Percentiles rank a stretch among this genome's conserved stretches.
These are phyloP conservation scores for Panicum miliaceum DNA, from an alignment of 176 grass and related monocot species.

Conservation along the genomic window DNA sequence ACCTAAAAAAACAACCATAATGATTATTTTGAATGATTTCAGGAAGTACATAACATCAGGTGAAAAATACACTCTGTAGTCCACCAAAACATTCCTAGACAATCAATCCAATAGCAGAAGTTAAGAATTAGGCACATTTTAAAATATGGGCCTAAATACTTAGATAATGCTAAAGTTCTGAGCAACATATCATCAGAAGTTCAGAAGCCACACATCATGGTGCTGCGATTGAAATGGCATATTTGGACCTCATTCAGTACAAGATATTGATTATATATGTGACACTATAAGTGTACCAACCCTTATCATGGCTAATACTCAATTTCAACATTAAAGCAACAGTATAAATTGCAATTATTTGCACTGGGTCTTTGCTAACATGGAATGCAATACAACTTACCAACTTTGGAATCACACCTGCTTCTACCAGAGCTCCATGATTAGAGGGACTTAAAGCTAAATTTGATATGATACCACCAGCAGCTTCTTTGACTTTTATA, in stretches of 20 bases:
- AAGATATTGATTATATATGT: not conserved
- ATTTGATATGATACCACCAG: conserved; percentile 66
- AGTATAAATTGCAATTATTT: conserved; percentile 29
- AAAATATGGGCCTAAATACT: conserved; percentile 7
- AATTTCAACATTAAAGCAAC: not conserved
- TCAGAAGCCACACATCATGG: conserved; percentile 14
- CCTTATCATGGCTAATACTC: not conserved
- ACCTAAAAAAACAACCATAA: conserved; percentile 44
- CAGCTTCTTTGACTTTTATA: conserved; percentile 73
- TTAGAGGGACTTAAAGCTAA: conserved; percentile 55
- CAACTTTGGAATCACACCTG: conserved; percentile 68
- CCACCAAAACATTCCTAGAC: not conserved
- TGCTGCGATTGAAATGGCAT: not conserved
- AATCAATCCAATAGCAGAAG: not conserved
- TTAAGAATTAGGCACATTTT: not conserved
- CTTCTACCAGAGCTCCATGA: conserved; percentile 64
- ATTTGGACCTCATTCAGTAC: not conserved
- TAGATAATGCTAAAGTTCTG: not conserved
- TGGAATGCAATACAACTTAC: conserved; percentile 43
- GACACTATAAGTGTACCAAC: not conserved
- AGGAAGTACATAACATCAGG: conserved; percentile 21
- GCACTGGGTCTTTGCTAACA: not conserved
- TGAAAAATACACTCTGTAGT: not conserved
- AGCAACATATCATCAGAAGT: not conserved
- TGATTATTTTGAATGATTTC: conserved; percentile 38